Conservation (phyloP, 805 yeast species). For the Tetrapisispora fleetii region DNA sequence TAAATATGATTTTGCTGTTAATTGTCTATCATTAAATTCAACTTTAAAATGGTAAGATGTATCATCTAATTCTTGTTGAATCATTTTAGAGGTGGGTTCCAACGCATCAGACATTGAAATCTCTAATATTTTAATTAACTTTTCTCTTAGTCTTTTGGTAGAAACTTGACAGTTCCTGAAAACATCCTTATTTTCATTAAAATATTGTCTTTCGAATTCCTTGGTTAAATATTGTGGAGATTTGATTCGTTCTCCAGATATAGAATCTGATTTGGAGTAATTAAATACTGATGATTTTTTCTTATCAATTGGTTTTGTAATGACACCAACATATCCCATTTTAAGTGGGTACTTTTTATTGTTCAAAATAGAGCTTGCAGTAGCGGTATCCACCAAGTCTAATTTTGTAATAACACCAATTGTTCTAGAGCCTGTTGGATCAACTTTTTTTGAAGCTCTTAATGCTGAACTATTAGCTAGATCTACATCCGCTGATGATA, state of each 20-base stretch:
- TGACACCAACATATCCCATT: slow-evolving; percentile 99
- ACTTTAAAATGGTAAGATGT: slow-evolving; percentile 88
- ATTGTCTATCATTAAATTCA: slow-evolving; percentile 86
- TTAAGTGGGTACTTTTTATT: slow-evolving; percentile 81
- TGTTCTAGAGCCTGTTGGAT: slow-evolving; percentile 91
- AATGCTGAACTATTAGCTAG: slow-evolving; percentile 92
- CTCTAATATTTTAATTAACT: slow-evolving; percentile 79
- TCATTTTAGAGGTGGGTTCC: slow-evolving; percentile 76
- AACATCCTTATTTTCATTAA: slow-evolving; percentile 51
- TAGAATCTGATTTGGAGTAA: slow-evolving; percentile 33
- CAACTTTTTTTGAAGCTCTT: slow-evolving; percentile 79
- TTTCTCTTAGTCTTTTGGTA: slow-evolving; percentile 63
- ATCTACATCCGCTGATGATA: slow-evolving; percentile 96
- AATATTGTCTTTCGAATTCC: slow-evolving; percentile 56
- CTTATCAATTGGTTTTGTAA: slow-evolving; percentile 53
- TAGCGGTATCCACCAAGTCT: slow-evolving; percentile 74
- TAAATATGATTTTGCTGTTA: slow-evolving; percentile 89
- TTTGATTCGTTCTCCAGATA: background rate
- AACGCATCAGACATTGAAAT: slow-evolving; percentile 82
- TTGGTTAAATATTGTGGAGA: slow-evolving; percentile 34
- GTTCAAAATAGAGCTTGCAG: slow-evolving; percentile 56
- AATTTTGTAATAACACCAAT: slow-evolving; percentile 93
- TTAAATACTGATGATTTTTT: slow-evolving; percentile 24
- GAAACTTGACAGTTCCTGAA: slow-evolving; percentile 63
- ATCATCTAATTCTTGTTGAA: slow-evolving; percentile 88